Base-by-base conservation (phyloP, 2,329 filamentous ascomycete species). In the Cryphonectria japonica region DNA sequence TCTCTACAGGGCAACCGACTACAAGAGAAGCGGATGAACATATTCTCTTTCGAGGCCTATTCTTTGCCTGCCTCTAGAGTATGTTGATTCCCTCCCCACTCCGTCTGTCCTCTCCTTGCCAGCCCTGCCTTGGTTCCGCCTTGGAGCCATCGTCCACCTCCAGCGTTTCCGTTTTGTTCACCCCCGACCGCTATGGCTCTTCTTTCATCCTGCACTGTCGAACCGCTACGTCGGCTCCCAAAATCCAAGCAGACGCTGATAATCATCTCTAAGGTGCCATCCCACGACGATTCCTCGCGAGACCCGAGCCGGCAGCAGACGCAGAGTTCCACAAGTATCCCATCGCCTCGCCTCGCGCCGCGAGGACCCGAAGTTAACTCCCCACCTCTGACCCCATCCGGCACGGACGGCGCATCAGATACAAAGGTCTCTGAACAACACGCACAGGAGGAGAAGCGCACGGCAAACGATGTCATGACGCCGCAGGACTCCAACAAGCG, bases 11-110 rank as follows among this genome's bases (percentile, higher is more conserved):
- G 89, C 73, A 87, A 90, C 63, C 89, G 91, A 76, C 86, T 97
- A 73, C 95, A 98, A 82, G 92, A 95, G 76, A 88, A 90, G 70
- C 89, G 95, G 74, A 89, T 97, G 85, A 92, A 92, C 78, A 93
- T 94, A 78, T 97, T 94, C 82, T 91, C 92, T 60, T 98, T 95
- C 78, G 95, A 98, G 79, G 92, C 95, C 46, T 91, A 97, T 74
- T 98, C 96, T 50, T 85, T 98, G 67, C 95, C 96, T 52, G 87
- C 89, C 43, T 95, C 93, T 62, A 88, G 93, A 82, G 93, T 95
- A 89, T 82, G 92, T 87, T 41, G 14, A 52, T 26, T 50, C 7
- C n/a, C 39, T 41, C n/a, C 26, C 11, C 39, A 2, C 37, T 37
- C 37, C 32, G 32, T 26, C 16, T 22, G 14, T 37, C 34, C 37